phyloP scores from a whole-genome alignment of 1,284 basidiomycete species.

The Chalciporus piperatoides region DNA sequence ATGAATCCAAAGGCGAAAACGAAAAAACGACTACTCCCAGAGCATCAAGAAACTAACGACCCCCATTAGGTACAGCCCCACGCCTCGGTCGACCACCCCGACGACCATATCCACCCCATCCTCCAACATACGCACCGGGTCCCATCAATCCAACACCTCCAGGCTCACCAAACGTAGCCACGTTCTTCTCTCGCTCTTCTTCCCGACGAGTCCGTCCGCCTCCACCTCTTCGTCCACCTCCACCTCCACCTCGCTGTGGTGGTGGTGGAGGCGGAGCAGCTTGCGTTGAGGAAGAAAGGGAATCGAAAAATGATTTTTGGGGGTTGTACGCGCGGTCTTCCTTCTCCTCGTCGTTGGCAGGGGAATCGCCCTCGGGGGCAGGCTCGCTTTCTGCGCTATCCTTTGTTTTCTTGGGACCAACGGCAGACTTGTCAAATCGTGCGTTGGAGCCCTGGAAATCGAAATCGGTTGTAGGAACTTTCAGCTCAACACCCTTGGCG shows the following conservation, averaged over 20 bases:
- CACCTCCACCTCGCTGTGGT: conserved; percentile 40
- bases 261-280: conserved; percentile 32
- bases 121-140: conserved; percentile 53
- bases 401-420: conserved; percentile 37
- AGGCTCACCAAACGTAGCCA: conserved; percentile 79
- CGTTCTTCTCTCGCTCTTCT: conserved; percentile 74
- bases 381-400: conserved; percentile 28
- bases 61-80: conserved; percentile 31
- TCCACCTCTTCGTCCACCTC: conserved; percentile 46
- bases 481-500: conserved; percentile 36
- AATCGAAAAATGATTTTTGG: conserved; percentile 74
- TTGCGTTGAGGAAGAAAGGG: conserved; percentile 56
- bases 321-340: conserved; percentile 61
- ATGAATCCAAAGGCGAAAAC: background rate
- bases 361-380: conserved; percentile 17
- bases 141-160: conserved; percentile 72
- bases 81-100: conserved; percentile 44
- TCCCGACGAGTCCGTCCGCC: conserved; percentile 65
- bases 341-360: conserved; percentile 29
- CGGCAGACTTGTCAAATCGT: conserved; percentile 68
- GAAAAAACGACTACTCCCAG: background rate
- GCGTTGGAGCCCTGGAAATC: conserved; percentile 74
- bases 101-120: conserved; percentile 50
- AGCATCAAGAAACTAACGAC: conserved; percentile 17
- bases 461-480: conserved; percentile 70